Evolutionary conservation across 345 rosid species (phyloP).

Genomic region (Heritiera littoralis): DNA sequence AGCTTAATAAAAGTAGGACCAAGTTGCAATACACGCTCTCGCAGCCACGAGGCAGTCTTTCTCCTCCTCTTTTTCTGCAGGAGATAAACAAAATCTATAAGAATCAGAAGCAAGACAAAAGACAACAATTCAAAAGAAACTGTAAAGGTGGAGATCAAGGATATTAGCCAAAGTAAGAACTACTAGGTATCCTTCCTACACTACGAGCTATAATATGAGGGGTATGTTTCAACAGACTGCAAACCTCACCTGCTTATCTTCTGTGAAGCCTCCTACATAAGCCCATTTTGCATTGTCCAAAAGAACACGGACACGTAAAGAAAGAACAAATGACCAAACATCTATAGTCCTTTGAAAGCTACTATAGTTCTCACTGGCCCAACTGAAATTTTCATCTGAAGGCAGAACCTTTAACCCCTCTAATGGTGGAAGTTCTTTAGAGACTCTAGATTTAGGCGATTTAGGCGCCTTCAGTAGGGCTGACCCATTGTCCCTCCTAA

Average conservation of each 20-base stretch:
- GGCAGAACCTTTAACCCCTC: conserved; percentile 75
- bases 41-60: conserved; percentile 84
- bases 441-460: conserved; percentile 34
- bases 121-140: background rate
- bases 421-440: conserved; percentile 54
- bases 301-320: conserved; percentile 68
- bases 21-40: conserved; percentile 86
- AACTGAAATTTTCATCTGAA: conserved; percentile 90
- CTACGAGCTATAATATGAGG: background rate
- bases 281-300: conserved; percentile 93
- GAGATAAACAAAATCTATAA: conserved; percentile 19
- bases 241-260: conserved; percentile 71
- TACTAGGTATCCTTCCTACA: background rate
- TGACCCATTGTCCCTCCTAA: conserved; percentile 41
- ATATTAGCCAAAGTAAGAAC: background rate
- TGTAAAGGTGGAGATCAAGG: background rate
- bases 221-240: conserved; percentile 2
- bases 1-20: conserved; percentile 98
- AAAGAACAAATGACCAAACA: conserved; percentile 85
- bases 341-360: conserved; percentile 71
- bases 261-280: conserved; percentile 68
- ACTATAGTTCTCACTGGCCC: conserved; percentile 92
- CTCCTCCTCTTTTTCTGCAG: conserved; percentile 66
- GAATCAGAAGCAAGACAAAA: conserved; percentile 19
- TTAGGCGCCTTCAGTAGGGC: conserved; percentile 45